Evolutionary conservation across 2,329 filamentous ascomycete species (phyloP), one percentile per base, ranked within the genome.

Genomic region (Paramyrothecium roridum): DNA sequence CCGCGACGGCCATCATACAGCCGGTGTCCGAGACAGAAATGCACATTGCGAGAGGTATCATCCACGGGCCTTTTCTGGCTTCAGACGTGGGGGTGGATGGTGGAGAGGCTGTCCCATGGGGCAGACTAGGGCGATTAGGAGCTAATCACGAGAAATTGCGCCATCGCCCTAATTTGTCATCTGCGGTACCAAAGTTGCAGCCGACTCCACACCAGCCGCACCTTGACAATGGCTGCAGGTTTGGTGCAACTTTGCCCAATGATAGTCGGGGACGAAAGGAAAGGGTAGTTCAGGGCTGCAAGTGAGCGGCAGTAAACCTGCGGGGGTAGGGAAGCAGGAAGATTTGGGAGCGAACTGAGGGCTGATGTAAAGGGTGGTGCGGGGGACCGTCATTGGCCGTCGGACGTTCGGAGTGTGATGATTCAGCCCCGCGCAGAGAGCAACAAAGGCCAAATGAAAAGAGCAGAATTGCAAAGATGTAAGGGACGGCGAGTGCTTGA

Each of bases 91-190:
- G 37, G 37, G 37, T 43, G 37, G 37, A 43, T 43, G 37, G 37
- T 43, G 37, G 37, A 43, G 37, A 43, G 37, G 37, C 37, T 43
- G 13, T 19, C 37, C 13, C 37, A 19, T 16, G 37, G 37, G n/a
- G n/a, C 37, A 19, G 37, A 43, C 37, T 8, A 13, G 46, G 19
- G 46, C 22, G 46, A 48, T 48, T 48, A 23, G 22, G 19, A 23
- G 62, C 57, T 75, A 73, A 77, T 84, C 82, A 84, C 81, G 81
- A 76, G 81, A 70, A 80, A 85, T 85, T 78, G 80, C 82, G 80
- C 77, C 80, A 85, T 85, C 76, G 70, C 63, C 67, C 68, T 69
- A 77, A 48, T 76, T 79, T 76, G 74, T 73, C 72, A 73, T 57
- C 54, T 56, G n/a, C 58, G 58, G 60, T 61, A 67, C 57, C 67